Evolutionary conservation across 495 filamentous ascomycete genomes (phyloP), one percentile per base, ranked within the genome.

Genomic region (Xylaria venustula): DNA sequence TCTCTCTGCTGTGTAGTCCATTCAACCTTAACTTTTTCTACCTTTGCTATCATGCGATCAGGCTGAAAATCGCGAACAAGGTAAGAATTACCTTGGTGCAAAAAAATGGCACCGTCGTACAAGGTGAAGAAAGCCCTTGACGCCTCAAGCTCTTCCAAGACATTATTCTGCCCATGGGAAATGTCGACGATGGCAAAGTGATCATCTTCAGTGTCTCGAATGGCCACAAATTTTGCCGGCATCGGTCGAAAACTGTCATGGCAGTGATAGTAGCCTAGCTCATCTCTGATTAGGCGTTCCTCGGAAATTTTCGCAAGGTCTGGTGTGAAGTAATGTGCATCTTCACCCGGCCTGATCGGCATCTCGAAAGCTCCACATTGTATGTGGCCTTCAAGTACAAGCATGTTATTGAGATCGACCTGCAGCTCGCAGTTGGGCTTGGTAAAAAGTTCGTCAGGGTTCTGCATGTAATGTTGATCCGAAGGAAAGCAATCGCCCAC

Each of bases 311-410:
- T 80, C 6, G 80, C 71, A 2, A 97, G 83, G 54, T 91, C 86
- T 36, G 84, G 76, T 17, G 90, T 88, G 66, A 98, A 97, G 77
- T 96, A 98, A 36, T 75, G 54, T 19, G 77, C 73, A 76, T 98
- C 94, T 65, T 90, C 85, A 12, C 82, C 81, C 2, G 90, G 85
- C 19, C 82, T 84, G 51, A 98, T 92, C 19, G 94, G 93, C 87
- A 96, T 91, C 68, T 98, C 94, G 67, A 90, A 90, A 4, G 95
- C 94, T 15, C 95, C 94, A 67, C 94, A 98, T 74, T 98, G 94
- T 26, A 98, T 81, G 64, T 98, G 94, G 2, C 94, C 93, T 77
- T 97, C 94, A 9, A 92, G 81, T 30, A 97, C 89, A 1, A 97
- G 85, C 76, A 95, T 85, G 68, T 98, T 97, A 42, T 87, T 75